A percentile compares a stretch with the other conserved stretches of the same genome.
Evolutionary conservation across 1,284 basidiomycete species (phyloP).

Genomic region (Sporisorium iseilematis-ciliati): DNA sequence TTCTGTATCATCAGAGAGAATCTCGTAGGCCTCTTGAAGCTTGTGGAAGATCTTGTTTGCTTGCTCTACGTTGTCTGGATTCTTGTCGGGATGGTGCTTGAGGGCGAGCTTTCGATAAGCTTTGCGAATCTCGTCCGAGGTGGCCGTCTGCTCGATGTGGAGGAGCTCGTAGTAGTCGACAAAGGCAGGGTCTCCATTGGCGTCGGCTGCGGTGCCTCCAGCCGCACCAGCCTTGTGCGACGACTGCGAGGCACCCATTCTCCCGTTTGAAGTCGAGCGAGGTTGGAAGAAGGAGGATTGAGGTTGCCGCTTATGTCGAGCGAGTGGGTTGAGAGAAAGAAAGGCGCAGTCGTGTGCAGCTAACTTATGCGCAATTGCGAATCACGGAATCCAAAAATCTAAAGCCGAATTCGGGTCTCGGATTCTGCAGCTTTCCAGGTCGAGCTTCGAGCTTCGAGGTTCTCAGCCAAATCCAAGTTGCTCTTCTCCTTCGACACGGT

Average conservation of each 20-base stretch:
- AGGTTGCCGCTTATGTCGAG: background rate
- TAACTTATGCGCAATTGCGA: background rate
- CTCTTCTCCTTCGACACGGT: background rate
- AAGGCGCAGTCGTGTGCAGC: conserved; percentile 22
- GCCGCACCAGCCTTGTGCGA: conserved; percentile 42
- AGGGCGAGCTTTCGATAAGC: conserved; percentile 69
- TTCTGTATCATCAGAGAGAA: conserved; percentile 73
- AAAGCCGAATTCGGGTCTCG: conserved; percentile 24
- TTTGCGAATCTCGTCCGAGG: conserved; percentile 65
- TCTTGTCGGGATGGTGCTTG: conserved; percentile 72
- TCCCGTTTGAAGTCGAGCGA: background rate
- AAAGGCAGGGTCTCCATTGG: conserved; percentile 49
- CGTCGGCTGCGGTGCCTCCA: conserved; percentile 31
- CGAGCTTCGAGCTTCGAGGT: too few species aligned
- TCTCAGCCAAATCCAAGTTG: conserved; percentile 1
- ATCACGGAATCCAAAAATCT: conserved; percentile 24
- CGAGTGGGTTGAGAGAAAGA: background rate
- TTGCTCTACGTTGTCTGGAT: conserved; percentile 77
- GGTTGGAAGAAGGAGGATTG: background rate
- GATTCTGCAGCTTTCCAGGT: background rate
- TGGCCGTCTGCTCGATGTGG: conserved; percentile 61
- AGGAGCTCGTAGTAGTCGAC: conserved; percentile 67
- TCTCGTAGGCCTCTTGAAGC: conserved; percentile 95
- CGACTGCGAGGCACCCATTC: conserved; percentile 53
- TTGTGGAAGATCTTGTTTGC: conserved; percentile 88